Conservation (phyloP, 2,329 filamentous ascomycete genomes). For the Juglanconis oblonga region DNA sequence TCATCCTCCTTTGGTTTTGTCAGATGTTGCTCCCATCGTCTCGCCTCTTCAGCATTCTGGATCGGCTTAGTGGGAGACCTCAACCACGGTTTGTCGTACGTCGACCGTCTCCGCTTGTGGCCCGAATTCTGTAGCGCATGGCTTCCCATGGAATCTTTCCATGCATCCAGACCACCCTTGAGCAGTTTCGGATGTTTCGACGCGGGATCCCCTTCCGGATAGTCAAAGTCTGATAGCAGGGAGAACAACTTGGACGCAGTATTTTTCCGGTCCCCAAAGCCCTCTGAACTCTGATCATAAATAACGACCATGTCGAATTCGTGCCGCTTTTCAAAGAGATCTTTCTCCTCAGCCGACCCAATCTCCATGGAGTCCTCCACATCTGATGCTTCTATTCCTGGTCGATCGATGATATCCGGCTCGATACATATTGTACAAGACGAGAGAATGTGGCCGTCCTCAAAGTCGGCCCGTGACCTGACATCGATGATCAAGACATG, state of each 20-base stretch:
- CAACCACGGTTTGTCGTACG: slow-evolving; percentile 29
- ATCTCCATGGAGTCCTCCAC: slow-evolving; percentile 68
- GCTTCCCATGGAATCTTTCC: slow-evolving; percentile 77
- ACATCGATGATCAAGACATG: slow-evolving; percentile 83
- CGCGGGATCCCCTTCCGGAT: slow-evolving; percentile 34
- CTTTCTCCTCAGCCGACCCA: slow-evolving; percentile 70
- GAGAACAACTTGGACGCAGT: slow-evolving; percentile 72
- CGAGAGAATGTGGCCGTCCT: slow-evolving; percentile 84
- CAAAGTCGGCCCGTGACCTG: slow-evolving; percentile 74
- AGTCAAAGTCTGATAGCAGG: slow-evolving; percentile 81
- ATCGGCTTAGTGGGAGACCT: slow-evolving; percentile 62
- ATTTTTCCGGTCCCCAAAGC: slow-evolving; percentile 42
- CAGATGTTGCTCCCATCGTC: slow-evolving; percentile 74
- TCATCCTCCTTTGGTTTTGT: slow-evolving; percentile 12
- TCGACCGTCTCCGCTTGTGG: slow-evolving; percentile 17
- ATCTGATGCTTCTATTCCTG: slow-evolving; percentile 60
- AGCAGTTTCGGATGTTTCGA: slow-evolving; percentile 70
- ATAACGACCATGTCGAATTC: slow-evolving; percentile 86
- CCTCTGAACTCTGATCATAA: slow-evolving; percentile 70
- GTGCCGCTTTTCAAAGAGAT: slow-evolving; percentile 68
- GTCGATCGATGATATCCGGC: slow-evolving; percentile 67
- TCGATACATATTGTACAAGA: slow-evolving; percentile 87
- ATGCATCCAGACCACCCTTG: slow-evolving; percentile 79
- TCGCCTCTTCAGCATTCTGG: slow-evolving; percentile 71
- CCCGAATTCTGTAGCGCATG: slow-evolving; percentile 53